Conservation (phyloP, 148 eudicot species). For the Rhododendron vialii region DNA sequence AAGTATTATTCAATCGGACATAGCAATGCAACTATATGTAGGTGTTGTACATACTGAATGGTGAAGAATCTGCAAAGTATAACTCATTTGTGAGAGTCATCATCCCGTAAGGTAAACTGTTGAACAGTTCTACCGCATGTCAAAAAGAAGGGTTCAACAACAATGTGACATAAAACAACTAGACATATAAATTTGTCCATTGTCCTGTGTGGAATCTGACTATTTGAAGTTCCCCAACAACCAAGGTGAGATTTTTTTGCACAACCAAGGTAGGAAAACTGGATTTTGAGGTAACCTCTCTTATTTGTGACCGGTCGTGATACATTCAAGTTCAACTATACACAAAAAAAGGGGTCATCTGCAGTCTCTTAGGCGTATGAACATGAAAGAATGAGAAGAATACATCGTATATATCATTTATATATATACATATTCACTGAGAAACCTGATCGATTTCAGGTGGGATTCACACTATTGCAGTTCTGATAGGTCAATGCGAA, state of each 20-base stretch:
- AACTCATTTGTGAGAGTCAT: not conserved
- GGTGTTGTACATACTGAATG: not conserved
- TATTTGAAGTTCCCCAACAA: not conserved
- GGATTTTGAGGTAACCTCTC: slow-evolving; percentile 3
- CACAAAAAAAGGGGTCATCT: not conserved
- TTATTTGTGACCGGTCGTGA: not conserved
- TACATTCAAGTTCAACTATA: slow-evolving; percentile 1
- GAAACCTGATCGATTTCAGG: not conserved
- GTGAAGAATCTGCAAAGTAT: not conserved
- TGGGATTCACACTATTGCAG: not conserved
- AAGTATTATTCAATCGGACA: no score
- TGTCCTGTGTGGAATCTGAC: not conserved
- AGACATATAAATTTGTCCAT: not conserved
- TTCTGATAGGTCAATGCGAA: not conserved
- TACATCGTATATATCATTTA: not conserved
- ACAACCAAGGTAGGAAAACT: not conserved
- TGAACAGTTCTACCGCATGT: not conserved
- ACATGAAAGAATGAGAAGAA: slow-evolving; percentile 17
- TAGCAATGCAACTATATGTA: not conserved
- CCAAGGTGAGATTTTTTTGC: not conserved
- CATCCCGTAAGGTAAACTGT: not conserved
- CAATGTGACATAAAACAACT: not conserved
- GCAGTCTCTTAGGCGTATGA: not conserved
- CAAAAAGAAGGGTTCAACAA: not conserved
- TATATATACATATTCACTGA: slow-evolving; percentile 9